phyloP scores from a whole-genome alignment of 2,329 filamentous ascomycete genomes.

The Fusarium sp. region DNA sequence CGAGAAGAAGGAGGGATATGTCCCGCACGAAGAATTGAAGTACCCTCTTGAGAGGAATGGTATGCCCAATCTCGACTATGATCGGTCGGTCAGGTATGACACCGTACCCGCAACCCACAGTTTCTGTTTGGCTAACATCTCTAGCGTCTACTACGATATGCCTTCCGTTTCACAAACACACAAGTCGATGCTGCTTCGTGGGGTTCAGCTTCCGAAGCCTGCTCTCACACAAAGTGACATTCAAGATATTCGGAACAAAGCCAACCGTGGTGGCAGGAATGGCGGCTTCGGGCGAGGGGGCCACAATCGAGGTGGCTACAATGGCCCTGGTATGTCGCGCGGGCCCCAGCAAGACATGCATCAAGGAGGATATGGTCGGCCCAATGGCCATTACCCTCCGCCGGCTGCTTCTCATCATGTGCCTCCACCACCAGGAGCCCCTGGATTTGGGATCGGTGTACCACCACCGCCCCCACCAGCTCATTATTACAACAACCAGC shows the following conservation, averaged over 20 bases:
- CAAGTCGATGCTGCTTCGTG: conserved; percentile 93
- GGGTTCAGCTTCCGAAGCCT: conserved; percentile 77
- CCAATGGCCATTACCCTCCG: conserved; percentile 23
- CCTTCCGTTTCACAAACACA: conserved; percentile 78
- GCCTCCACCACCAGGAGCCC: conserved; percentile 48
- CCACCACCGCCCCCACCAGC: conserved; percentile 47
- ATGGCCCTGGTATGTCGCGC: conserved; percentile 42
- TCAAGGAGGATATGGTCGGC: conserved; percentile 38
- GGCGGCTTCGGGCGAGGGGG: conserved; percentile 43
- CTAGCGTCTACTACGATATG: conserved; percentile 86
- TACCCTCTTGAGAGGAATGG: conserved; percentile 79
- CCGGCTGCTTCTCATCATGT: conserved; percentile 29
- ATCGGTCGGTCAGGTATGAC: conserved; percentile 84
- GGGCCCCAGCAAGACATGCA: conserved; percentile 33
- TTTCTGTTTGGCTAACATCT: conserved; percentile 43
- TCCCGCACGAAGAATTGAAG: conserved; percentile 83
- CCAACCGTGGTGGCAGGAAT: conserved; percentile 59
- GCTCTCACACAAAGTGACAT: conserved; percentile 81
- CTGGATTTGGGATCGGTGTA: conserved; percentile 49
- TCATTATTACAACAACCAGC: conserved; percentile 37
- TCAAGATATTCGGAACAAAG: conserved; percentile 74
- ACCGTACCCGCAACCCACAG: not conserved
- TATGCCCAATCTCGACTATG: conserved; percentile 83
- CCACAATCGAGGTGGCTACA: conserved; percentile 43
- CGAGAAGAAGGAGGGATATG: conserved; percentile 83